These are phyloP conservation scores for Fusarium vanettenii DNA, from an alignment of 2,329 filamentous ascomycete genomes.

Conservation along the genomic window DNA sequence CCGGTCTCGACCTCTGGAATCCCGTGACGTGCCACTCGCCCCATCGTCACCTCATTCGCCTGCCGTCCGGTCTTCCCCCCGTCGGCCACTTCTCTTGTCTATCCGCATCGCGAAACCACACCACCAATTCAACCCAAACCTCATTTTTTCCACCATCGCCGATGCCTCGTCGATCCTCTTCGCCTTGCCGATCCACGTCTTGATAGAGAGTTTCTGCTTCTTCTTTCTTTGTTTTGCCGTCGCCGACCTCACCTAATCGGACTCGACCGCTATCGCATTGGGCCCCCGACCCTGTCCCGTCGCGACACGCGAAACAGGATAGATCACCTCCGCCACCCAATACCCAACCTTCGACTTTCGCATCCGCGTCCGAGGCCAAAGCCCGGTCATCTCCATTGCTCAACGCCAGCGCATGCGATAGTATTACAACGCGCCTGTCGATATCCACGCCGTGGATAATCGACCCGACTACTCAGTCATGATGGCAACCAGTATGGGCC, in stretches of 20 bases:
- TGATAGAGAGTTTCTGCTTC: constrained; percentile 22
- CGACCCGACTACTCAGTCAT: constrained; percentile 61
- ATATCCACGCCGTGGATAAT: constrained; percentile 71
- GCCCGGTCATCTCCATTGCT: constrained; percentile 19
- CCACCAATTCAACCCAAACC: constrained; percentile 25
- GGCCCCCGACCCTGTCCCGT: constrained; percentile 35
- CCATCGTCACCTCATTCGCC: constrained; percentile 44
- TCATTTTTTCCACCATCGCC: constrained; percentile 32
- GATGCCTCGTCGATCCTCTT: constrained; percentile 42
- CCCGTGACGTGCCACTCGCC: constrained; percentile 44
- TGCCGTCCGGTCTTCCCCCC: constrained; percentile 28
- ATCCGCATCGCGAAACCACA: constrained; percentile 45
- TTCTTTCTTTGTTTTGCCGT: constrained; percentile 17
- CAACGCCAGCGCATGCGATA: constrained; percentile 61
- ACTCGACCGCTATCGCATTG: constrained; percentile 38
- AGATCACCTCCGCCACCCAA: constrained; percentile 27
- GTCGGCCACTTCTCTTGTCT: constrained; percentile 33
- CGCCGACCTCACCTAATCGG: constrained; percentile 19
- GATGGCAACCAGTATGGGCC: constrained; percentile 76
- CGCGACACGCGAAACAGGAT: constrained; percentile 46
- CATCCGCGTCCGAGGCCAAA: constrained; percentile 26
- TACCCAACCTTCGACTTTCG: constrained; percentile 30
- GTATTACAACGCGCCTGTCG: constrained; percentile 58
- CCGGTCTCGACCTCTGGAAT: constrained; percentile 35
- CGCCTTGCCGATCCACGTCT: constrained; percentile 28